Evolutionary conservation across 2,329 filamentous ascomycete genomes (phyloP).

Genomic region (Venturia asperata): DNA sequence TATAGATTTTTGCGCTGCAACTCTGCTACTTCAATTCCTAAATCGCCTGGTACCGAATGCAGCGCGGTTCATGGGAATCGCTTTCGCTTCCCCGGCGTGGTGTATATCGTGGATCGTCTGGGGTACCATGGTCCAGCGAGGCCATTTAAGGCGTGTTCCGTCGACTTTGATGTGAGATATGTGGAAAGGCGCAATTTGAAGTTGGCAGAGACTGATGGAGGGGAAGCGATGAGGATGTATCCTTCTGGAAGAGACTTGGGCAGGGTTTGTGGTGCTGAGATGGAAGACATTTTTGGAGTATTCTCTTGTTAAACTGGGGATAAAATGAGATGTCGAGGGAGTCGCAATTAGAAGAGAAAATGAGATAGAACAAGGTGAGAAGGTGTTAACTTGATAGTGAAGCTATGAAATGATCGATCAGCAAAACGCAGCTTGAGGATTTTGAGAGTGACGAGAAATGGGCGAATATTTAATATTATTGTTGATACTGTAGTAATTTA

Average conservation of each 20-base stretch:
- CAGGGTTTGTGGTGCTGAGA: not conserved
- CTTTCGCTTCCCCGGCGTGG: too few relatives aligned
- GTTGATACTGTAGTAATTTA: too few relatives aligned
- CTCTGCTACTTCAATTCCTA: not conserved
- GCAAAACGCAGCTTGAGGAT: too few relatives aligned
- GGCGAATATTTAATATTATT: too few relatives aligned
- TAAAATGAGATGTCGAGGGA: not conserved
- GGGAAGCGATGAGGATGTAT: conserved; percentile 10
- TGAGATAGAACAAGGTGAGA: not conserved
- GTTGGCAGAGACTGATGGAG: not conserved
- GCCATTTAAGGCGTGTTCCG: not conserved
- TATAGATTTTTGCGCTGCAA: not conserved
- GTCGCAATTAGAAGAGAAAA: not conserved
- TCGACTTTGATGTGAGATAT: conserved; percentile 12
- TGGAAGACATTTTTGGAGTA: not conserved
- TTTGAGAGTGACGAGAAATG: too few relatives aligned
- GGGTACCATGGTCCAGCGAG: not conserved
- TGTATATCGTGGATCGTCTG: too few relatives aligned
- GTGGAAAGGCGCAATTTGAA: conserved; percentile 4
- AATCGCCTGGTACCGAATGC: too few relatives aligned
- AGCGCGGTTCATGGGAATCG: too few relatives aligned
- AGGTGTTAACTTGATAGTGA: too few relatives aligned
- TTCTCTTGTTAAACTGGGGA: not conserved
- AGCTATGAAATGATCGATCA: too few relatives aligned
- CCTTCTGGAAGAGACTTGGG: not conserved